Evolutionary conservation across 164 flowering plant genomes (phyloP).

Genomic region (Vitis rotundifolia): DNA sequence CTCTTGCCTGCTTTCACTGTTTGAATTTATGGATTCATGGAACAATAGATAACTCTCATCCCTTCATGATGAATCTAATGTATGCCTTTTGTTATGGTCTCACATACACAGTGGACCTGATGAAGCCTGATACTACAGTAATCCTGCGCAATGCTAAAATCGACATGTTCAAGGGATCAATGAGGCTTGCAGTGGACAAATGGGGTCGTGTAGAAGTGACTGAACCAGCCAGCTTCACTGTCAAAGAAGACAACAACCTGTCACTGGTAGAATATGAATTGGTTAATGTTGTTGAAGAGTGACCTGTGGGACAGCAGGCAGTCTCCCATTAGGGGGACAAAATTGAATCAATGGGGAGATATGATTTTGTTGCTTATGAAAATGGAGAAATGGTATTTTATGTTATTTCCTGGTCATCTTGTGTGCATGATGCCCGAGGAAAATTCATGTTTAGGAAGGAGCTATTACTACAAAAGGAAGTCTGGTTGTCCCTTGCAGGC

Average conservation of each 20-base stretch:
- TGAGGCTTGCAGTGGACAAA: no score
- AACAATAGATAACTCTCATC: no score
- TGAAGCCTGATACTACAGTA: constrained; percentile 29
- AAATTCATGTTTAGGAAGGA: constrained; percentile 13
- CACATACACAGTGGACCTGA: constrained; percentile 29
- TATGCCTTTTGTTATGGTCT: neutral
- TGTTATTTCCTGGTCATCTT: constrained; percentile 5
- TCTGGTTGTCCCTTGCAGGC: constrained; percentile 1
- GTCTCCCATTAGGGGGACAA: neutral
- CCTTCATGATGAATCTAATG: neutral
- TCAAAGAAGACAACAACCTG: constrained; percentile 42
- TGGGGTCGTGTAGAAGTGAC: constrained; percentile 2
- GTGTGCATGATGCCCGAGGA: neutral
- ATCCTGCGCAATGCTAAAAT: constrained; percentile 28
- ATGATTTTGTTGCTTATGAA: constrained; percentile 7
- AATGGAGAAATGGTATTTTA: constrained; percentile 7
- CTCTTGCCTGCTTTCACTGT: no score
- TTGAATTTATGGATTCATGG: neutral
- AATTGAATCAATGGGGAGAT: neutral
- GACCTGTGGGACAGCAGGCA: neutral
- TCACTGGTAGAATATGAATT: constrained; percentile 40
- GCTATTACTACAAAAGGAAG: constrained; percentile 8
- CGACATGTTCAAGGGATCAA: no score
- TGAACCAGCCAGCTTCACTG: constrained; percentile 31
- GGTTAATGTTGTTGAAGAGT: constrained; percentile 37